Base-by-base conservation (phyloP, 148 eudicot species). In the Amaranthus hypochondriacus region DNA sequence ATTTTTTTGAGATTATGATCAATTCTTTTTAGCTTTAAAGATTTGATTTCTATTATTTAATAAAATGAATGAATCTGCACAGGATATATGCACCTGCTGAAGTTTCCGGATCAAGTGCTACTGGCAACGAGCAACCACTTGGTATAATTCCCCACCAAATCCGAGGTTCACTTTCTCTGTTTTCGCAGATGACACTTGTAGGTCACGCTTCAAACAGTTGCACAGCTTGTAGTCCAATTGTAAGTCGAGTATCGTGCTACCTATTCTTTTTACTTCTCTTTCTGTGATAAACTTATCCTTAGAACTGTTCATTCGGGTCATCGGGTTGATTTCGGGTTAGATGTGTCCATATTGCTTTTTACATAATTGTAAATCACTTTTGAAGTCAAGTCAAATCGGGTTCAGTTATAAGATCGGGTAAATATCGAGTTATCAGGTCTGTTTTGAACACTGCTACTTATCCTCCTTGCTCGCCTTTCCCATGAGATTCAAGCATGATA, bases 71-170 rank as follows among this genome's bases (percentile, higher is more conserved):
- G 62, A 7, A 6, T 65, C 5, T 81, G 13, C 51, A 61, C 88
- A 94, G 98, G 84, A 87, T 91, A 71, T 78, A 75, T 73, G 93
- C 98, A 59, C 75, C 87, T 86, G 97, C 92, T 75, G 98, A 91
- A 75, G 84, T 81, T 76, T 81, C 90, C 11, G 87, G 83, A 72
- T 86, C 93, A 39, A 81, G 56, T 61, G 87, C 73, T 51, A 77
- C 57, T 56, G 84, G 76, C 81, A 78, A 53, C 6, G 97, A 91
- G 62, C 92, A 87, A 68, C 92, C 98, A 69, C 93, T 94, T 43
- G 97, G 98, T 69, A 87, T 94, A 80, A 68, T 94, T 67, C 98
- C 98, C 2, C 98, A 94, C 81, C 98, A 94, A 78, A 83, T 94
- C 64, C 86, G 98, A 60, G 98, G 97, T n/a, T 84, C 87, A 4